Base-by-base conservation (phyloP, 163 green algal genomes). In the Chlamydomonas reinhardtii region DNA sequence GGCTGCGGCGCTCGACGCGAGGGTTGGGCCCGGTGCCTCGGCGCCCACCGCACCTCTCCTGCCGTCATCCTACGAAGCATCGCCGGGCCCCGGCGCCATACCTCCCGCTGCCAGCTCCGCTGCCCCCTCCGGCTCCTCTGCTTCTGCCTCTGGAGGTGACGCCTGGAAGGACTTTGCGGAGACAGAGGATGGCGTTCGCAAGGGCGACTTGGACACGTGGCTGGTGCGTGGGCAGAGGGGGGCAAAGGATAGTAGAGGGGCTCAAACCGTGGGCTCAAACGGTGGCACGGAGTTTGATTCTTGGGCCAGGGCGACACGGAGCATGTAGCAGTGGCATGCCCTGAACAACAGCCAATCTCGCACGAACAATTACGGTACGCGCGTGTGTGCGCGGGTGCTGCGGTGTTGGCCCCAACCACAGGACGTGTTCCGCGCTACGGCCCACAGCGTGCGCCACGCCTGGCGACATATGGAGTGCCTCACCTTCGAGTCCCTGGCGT, bases 171-270 rank as follows among this genome's bases (percentile, higher is more conserved):
- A 69, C 0, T 70, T 84, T 31, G 35, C 37, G 43, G 77, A 84
- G 32, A 76, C 65, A 66, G 77, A 84, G 17, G 29, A 79, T 54
- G 64, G 76, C 34, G 68, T 81, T 39, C 52, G 73, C 19, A 56
- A 32, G 1, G 79, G 75, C 4, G 84, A 87, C 43, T 39, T 85
- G 27, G 84, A 89, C 69, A 82, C 59, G 37, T 89, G 84, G 84
- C 64, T 80, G 76, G 83, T 86, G 31, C 0, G 76, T 54, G n/a
- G n/a, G n/a, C n/a, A n/a, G 65, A n/a, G 65, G 29, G 2, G 35
- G 29, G n/a, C 5, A 29, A 37, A 22, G 2, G 14, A 4, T 15
- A 12, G 29, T 15, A n/a, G n/a, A n/a, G n/a, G n/a, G n/a, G n/a
- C n/a, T n/a, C n/a, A n/a, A n/a, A n/a, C n/a, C n/a, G n/a, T n/a